Evolutionary conservation across 1,284 basidiomycete species (phyloP), one percentile per base, ranked within the genome.

Genomic region (Ustilago vetiveriae): DNA sequence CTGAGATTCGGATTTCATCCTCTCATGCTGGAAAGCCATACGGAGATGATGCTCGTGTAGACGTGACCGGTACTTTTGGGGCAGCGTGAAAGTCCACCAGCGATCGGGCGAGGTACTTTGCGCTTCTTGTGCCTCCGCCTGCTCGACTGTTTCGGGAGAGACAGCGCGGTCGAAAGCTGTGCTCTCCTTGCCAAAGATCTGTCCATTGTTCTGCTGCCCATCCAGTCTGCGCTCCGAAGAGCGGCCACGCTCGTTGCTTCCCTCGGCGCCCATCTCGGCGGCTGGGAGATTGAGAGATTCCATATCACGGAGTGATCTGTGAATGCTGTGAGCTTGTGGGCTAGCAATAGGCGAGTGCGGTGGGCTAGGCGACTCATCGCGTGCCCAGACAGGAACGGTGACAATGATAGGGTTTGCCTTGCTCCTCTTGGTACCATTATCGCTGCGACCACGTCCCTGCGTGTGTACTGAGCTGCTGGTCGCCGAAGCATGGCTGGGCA

Each of bases 21-120:
- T 36, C 36, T 69, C 48, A 21, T 70, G 44, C 9, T 73, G 62
- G n/a, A 64, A 63, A 4, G 66, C 51, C 62, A 69, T 73, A 32
- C 60, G 65, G 8, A 73, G 54, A 42, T 72, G 66, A 33, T 74
- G 72, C 45, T 75, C 69, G 37, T 71, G 67, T 32, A 77, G 41
- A 5, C 73, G 64, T 7, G 60, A 58, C 6, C 73, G 63, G 32
- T 75, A 73, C 47, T 76, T 75, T 37, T 72, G 56, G 1, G 76
- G 76, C 23, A 77, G 51, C 1, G 76, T 74, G 40, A 79, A 77
- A 4, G 74, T 70, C 75, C 75, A 75, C 75, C 76, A 68, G 16
- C 65, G 50, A 14, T 69, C 71, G 11, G 66, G 71, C 6, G 58
- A 49, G 4, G 46, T 55, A 24, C 55, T 62, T 17, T 60, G 53